Evolutionary conservation across 1,284 basidiomycete genomes (phyloP), one percentile per base, ranked within the genome.

Genomic region (Coniferiporia sulphurascens): DNA sequence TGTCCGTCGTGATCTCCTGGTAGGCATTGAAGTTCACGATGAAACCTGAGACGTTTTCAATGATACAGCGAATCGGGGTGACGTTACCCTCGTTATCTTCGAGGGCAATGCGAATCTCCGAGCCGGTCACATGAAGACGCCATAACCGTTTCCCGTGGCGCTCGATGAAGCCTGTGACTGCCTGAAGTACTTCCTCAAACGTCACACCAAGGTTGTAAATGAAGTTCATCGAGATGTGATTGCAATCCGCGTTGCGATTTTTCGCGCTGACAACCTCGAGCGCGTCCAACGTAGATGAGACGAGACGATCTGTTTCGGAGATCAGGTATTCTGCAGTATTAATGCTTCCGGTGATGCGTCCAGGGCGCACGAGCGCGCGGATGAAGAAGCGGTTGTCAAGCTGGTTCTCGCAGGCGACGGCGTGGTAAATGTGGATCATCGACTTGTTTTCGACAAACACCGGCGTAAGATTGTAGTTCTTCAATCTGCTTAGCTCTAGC

Each of bases 1-100:
- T 95, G 72, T 98, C 95, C 50, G 93, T 97, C 48, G 87, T 88
- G 67, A 98, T 93, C 78, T 99, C 97, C 75, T 98, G 95, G 78
- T 99, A 99, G n/a, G 91, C 93, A 71, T 96, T 93, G 79, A 90
- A 98, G 74, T 98, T 96, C 74, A 99, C 96, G 65, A 98, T 93
- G 77, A 99, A 98, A 51, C 96, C 96, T 46, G 95, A 97, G 55
- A 98, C 94, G 73, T 98, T 99, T 78, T 97, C 94, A 73, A 99
- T 96, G 72, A 98, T 89, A 67, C 95, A 95, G 48, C 97, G 93
- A 70, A 99, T 94, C 9, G 96, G 94, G 6, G 93, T 93, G 51
- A 93, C 87, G 68, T 95, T 95, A 65, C 95, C 94, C 65, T 96
- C 92, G 62, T 81, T 85, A 71, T 98, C 93, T 76, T 98, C 95